These are phyloP conservation scores for Onygenales sp. DNA, from an alignment of 2,329 filamentous ascomycete species.

Conservation along the genomic window DNA sequence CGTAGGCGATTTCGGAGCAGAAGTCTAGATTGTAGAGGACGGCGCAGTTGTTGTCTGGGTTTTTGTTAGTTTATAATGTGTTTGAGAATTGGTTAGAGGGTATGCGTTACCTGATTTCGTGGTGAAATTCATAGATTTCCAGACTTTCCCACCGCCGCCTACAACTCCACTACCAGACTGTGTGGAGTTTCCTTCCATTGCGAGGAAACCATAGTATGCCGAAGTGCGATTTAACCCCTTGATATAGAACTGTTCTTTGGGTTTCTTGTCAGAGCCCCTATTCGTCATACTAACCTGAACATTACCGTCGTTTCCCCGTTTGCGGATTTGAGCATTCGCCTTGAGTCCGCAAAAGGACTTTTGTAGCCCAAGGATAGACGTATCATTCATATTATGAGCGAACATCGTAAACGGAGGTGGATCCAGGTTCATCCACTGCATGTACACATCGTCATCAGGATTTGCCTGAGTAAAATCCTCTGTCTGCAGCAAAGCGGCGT, in stretches of 20 bases:
- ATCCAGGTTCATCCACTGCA: constrained; percentile 48
- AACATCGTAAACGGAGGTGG: constrained; percentile 67
- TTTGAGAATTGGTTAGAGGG: neutral
- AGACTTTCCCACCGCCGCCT: constrained; percentile 69
- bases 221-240: constrained; percentile 63
- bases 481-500: constrained; percentile 69
- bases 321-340: constrained; percentile 53
- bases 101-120: constrained; percentile 61
- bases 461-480: constrained; percentile 54
- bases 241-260: constrained; percentile 84
- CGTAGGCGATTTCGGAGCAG: constrained; percentile 80
- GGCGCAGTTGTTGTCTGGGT: constrained; percentile 65
- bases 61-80: neutral
- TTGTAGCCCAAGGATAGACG: constrained; percentile 57
- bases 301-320: constrained; percentile 44
- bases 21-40: constrained; percentile 81
- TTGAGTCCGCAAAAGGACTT: constrained; percentile 76
- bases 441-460: constrained; percentile 38
- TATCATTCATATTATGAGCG: constrained; percentile 51
- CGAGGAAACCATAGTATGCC: constrained; percentile 63
- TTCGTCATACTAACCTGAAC: constrained; percentile 58
- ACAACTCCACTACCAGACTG: constrained; percentile 45
- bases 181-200: constrained; percentile 49
- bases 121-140: constrained; percentile 58
- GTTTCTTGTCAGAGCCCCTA: constrained; percentile 54